Conservation (phyloP, 208 protist genomes). For the Entamoeba invadens region DNA sequence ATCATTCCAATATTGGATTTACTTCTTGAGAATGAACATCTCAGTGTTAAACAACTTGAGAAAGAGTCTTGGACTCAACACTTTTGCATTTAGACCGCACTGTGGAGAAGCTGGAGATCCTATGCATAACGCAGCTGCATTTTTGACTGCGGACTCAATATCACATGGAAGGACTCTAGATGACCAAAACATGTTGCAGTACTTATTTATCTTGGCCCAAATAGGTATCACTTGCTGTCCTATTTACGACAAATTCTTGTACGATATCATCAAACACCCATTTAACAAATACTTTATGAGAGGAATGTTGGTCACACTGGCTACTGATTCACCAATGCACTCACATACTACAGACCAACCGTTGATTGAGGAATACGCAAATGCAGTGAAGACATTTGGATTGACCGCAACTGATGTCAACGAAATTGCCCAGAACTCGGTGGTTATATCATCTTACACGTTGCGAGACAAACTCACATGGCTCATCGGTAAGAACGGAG, state of each 20-base stretch:
- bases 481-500: background rate
- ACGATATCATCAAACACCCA: conserved; percentile 81
- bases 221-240: conserved; percentile 89
- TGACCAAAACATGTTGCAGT: conserved; percentile 66
- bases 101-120: conserved; percentile 54
- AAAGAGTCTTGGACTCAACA: conserved; percentile 57
- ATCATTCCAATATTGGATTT: conserved; percentile 91
- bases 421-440: conserved; percentile 5
- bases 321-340: conserved; percentile 35
- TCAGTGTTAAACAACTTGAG: conserved; percentile 80
- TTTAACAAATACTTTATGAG: conserved; percentile 51
- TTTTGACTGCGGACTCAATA: conserved; percentile 61
- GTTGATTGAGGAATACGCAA: conserved; percentile 14
- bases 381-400: background rate
- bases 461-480: background rate
- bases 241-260: conserved; percentile 92
- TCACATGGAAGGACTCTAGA: conserved; percentile 55
- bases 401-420: conserved; percentile 3
- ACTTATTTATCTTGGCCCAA: conserved; percentile 88
- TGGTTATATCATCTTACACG: background rate
- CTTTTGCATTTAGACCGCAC: conserved; percentile 84
- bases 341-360: conserved; percentile 54
- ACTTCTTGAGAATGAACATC: conserved; percentile 94
- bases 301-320: background rate
- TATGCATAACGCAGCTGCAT: conserved; percentile 63